Evolutionary conservation across 1,139 yeast species (phyloP).

Genomic region (Saccharomyces hybrid): DNA sequence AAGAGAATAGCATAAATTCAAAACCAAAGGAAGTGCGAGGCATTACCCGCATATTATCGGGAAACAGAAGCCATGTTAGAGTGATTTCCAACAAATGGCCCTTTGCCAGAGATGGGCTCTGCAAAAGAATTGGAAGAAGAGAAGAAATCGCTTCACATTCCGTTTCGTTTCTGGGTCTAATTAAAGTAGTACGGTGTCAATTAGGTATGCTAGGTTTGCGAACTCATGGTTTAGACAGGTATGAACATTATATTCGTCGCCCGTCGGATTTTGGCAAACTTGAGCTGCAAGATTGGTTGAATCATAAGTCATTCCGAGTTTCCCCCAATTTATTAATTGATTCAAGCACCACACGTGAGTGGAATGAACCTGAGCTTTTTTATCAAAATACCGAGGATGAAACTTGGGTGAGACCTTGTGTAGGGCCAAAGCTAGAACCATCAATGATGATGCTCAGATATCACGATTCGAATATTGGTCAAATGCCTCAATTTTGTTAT

Average conservation of each 20-base stretch:
- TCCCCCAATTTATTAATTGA: neutral
- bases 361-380: neutral
- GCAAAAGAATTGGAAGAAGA: neutral
- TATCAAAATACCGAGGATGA: neutral
- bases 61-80: neutral
- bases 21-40: neutral
- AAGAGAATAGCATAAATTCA: no score
- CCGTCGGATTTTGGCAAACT: constrained; percentile 1
- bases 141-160: neutral
- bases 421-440: neutral
- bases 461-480: neutral
- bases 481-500: neutral
- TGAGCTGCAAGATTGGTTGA: neutral
- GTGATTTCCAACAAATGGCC: neutral
- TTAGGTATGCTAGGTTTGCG: neutral
- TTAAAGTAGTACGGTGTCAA: neutral
- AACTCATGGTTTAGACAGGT: neutral
- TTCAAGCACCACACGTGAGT: neutral
- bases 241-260: neutral
- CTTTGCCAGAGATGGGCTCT: neutral
- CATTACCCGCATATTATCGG: neutral
- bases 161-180: neutral
- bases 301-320: neutral
- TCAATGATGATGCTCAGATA: neutral
- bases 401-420: neutral